phyloP scores from a whole-genome alignment of 2,329 filamentous ascomycete species.

The Colletotrichum australisinense region DNA sequence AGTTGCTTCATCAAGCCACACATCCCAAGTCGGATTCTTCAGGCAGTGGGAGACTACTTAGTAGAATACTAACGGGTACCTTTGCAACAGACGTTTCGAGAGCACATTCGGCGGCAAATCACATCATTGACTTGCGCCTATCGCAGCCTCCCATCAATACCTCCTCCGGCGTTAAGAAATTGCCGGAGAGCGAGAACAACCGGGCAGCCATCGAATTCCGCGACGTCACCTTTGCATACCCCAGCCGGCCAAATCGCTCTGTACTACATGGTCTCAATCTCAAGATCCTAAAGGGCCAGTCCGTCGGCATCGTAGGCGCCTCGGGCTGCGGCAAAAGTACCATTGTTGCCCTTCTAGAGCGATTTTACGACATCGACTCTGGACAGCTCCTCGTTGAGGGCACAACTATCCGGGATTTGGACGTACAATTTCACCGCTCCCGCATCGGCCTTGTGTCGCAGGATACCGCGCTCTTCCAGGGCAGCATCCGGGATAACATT shows the following conservation, averaged over 20 bases:
- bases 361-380: constrained; percentile 60
- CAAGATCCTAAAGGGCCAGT: constrained; percentile 56
- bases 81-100: background rate
- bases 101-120: background rate
- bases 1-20: constrained; percentile 23
- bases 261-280: constrained; percentile 45
- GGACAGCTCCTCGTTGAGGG: constrained; percentile 42
- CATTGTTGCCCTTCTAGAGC: constrained; percentile 62
- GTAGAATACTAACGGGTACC: constrained; percentile 37
- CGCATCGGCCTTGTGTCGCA: constrained; percentile 47
- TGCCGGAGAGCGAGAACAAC: constrained; percentile 44
- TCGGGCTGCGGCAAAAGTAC: constrained; percentile 71
- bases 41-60: constrained; percentile 42
- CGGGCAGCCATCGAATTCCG: constrained; percentile 41
- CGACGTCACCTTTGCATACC: constrained; percentile 62
- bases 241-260: constrained; percentile 44
- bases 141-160: constrained; percentile 46
- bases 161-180: constrained; percentile 45
- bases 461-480: constrained; percentile 51
- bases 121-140: background rate
- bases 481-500: constrained; percentile 61
- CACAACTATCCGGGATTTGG: constrained; percentile 39
- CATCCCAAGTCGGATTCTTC: background rate
- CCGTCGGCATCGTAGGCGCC: constrained; percentile 64
- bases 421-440: constrained; percentile 43